Evolutionary conservation across 306 rosid genomes (phyloP), one percentile per base, ranked within the genome.

Genomic region (Lathyrus aphaca): DNA sequence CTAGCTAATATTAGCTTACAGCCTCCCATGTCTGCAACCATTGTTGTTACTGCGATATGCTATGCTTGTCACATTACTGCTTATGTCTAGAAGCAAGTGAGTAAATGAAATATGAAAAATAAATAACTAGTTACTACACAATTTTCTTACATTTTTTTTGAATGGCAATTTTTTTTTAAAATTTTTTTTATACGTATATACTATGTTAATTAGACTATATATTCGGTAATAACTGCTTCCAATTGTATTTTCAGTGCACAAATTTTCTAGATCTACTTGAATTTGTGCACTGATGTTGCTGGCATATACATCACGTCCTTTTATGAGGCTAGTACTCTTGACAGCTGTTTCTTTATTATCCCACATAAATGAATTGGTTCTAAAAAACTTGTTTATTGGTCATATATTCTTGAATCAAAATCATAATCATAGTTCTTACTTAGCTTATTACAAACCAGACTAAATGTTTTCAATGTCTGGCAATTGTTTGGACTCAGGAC

Each of bases 401-500:
- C 8, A 35, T 42, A 42, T 42, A 10, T 42, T 42, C 46, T 11
- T 13, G 15, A 56, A 16, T 38, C 32, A 66, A 66, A 65, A 15
- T 66, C 42, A 55, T 55, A 32, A 15, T 66, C 42, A 55, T 55
- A 32, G 4, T n/a, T 69, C 25, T 74, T 50, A 37, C 62, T 61
- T 32, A 39, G 39, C 72, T 42, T 50, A 19, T 58, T 23, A 45
- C 38, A 17, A 64, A 14, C 19, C 25, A 29, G 59, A 39, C 9
- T 74, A 57, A 55, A 38, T 69, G 71, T 43, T 43, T 48, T 64
- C 12, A 69, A 68, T 54, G 25, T 1, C 30, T 67, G 69, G 21
- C 12, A 23, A 67, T 71, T 56, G 50, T 49, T 50, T 63, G 35
- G 32, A 55, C 43, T 38, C 85, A 95, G 99, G 87, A 69, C 92